A percentile compares a stretch with the other conserved stretches of the same genome.
These are phyloP conservation scores for Pelargonium fulgidum DNA, from an alignment of 441 rosid species.

Conservation along the genomic window DNA sequence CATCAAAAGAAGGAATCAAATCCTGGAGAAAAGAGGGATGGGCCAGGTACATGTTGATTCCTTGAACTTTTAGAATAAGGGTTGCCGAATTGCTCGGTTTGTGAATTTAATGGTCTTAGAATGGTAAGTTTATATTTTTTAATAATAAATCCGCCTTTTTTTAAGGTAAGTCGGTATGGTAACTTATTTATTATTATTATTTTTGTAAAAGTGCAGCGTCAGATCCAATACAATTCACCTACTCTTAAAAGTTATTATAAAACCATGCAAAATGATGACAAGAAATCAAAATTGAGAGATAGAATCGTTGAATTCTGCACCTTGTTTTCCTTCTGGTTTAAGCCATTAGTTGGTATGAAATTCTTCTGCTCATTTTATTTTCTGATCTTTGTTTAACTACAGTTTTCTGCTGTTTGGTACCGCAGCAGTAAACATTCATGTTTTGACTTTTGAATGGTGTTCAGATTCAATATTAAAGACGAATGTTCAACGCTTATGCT, in stretches of 20 bases:
- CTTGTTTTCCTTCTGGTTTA: constrained; percentile 6
- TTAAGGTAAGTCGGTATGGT: neutral
- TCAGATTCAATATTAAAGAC: neutral
- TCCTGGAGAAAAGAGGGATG: neutral
- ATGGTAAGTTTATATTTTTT: neutral
- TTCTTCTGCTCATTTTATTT: neutral
- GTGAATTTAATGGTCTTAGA: neutral
- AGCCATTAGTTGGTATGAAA: neutral
- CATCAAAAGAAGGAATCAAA: neutral
- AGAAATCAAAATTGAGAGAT: neutral
- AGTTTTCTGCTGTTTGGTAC: neutral
- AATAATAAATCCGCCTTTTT: neutral
- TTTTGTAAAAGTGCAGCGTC: neutral
- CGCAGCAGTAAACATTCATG: neutral
- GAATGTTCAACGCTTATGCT: neutral
- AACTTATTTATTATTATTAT: neutral
- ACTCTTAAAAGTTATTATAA: neutral
- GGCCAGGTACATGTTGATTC: constrained; percentile 2
- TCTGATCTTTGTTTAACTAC: neutral
- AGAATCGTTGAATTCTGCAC: constrained; percentile 4
- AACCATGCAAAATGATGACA: neutral
- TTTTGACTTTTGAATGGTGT: constrained; percentile 2
- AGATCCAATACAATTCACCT: constrained; percentile 1
- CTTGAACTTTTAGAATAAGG: neutral
- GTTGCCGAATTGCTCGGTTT: neutral